phyloP scores from a whole-genome alignment of 73 alveolate species.

The Paramecium sexaurelia region DNA sequence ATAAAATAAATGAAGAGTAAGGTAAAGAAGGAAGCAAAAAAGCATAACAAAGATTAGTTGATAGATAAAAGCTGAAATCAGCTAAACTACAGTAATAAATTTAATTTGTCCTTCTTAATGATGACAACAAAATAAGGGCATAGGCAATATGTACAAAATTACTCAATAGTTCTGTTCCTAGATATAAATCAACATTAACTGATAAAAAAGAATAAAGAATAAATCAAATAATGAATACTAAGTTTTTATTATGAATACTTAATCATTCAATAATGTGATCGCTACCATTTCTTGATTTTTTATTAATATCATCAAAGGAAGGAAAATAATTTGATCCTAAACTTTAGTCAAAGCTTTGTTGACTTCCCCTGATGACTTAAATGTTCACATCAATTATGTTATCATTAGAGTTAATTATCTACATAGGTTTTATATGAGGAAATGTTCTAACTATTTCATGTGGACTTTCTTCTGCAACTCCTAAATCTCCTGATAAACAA shows the following conservation, averaged over 20 bases:
- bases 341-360: background rate
- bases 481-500: background rate
- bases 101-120: background rate
- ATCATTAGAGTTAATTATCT: background rate
- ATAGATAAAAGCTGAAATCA: background rate
- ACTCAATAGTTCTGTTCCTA: background rate
- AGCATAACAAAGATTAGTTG: background rate
- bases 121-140: background rate
- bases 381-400: background rate
- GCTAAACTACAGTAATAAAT: background rate
- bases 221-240: background rate
- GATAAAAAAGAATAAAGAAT: constrained; percentile 14
- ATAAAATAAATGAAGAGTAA: background rate
- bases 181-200: background rate
- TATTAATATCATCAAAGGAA: background rate
- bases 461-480: constrained; percentile 32
- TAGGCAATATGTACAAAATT: background rate
- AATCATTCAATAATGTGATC: constrained; percentile 49
- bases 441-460: constrained; percentile 33
- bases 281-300: background rate
- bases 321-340: background rate
- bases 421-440: background rate
- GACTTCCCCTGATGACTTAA: background rate
- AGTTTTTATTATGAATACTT: background rate
- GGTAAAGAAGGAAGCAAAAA: background rate